Conservation (phyloP, 2,329 filamentous ascomycete genomes). For the Didymella lethalis region DNA sequence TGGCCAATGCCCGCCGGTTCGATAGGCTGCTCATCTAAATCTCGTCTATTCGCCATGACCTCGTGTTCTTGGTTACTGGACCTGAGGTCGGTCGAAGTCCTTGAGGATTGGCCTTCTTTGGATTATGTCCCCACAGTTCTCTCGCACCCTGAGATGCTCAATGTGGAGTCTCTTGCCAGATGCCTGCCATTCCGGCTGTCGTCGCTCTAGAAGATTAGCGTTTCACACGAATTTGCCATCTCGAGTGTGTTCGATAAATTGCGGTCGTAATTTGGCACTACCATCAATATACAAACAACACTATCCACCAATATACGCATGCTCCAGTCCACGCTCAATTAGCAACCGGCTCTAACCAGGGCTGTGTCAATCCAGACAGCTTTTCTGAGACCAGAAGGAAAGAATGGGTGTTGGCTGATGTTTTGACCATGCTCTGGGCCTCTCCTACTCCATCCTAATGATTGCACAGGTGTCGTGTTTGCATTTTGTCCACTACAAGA, state of each 20-base stretch:
- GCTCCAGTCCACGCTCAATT: background rate
- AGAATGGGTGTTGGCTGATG: too few species aligned
- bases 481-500: constrained; percentile 41
- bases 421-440: background rate
- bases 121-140: background rate
- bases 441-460: constrained; percentile 33
- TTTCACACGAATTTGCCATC: background rate
- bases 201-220: background rate
- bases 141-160: constrained; percentile 1
- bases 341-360: background rate
- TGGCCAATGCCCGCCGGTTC: constrained; percentile 12
- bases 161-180: background rate
- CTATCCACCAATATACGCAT: background rate
- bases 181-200: background rate
- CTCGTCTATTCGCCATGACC: background rate
- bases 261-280: background rate
- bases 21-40: constrained; percentile 1
- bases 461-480: constrained; percentile 35
- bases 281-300: background rate
- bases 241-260: background rate
- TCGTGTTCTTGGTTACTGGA: background rate
- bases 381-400: background rate
- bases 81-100: background rate
- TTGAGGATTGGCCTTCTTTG: background rate
- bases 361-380: background rate